Conservation (phyloP, 2,329 filamentous ascomycete species). For the Penicillium sp. region DNA sequence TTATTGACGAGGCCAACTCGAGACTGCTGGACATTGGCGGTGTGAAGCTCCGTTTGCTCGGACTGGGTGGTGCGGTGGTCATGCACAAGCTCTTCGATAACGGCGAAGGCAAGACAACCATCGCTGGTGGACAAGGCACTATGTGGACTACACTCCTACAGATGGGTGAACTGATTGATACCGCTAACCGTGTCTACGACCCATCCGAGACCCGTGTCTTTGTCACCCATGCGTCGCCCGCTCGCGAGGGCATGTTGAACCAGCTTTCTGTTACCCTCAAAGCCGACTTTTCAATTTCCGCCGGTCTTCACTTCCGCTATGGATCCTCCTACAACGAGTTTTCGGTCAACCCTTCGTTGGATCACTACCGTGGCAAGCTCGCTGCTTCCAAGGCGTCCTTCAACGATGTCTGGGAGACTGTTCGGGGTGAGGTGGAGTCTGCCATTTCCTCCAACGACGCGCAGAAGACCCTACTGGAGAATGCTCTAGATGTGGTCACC, state of each 20-base stretch:
- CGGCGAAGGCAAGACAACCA: constrained; percentile 94
- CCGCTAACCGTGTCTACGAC: constrained; percentile 96
- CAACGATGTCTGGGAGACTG: constrained; percentile 99
- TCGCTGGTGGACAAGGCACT: constrained; percentile 94
- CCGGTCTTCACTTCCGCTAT: constrained; percentile 96
- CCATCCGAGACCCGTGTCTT: constrained; percentile 96
- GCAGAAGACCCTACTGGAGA: constrained; percentile 86
- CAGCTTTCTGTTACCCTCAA: constrained; percentile 97
- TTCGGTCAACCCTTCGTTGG: constrained; percentile 94
- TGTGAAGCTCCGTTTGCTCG: constrained; percentile 90
- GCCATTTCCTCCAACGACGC: constrained; percentile 91
- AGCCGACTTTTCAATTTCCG: constrained; percentile 96
- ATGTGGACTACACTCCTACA: constrained; percentile 99
- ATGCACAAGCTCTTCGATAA: constrained; percentile 99
- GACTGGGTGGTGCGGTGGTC: constrained; percentile 91
- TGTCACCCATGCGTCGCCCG: constrained; percentile 93
- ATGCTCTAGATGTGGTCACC: constrained; percentile 88
- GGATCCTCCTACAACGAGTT: constrained; percentile 99
- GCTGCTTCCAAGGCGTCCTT: constrained; percentile 98
- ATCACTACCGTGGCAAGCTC: constrained; percentile 97
- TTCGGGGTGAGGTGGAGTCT: constrained; percentile 91
- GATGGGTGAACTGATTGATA: constrained; percentile 97
- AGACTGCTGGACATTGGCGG: constrained; percentile 92
- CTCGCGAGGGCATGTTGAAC: constrained; percentile 93
- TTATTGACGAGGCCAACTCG: constrained; percentile 97